phyloP scores from a whole-genome alignment of 2,329 filamentous ascomycete genomes.

The Phyllosticta capitalensis region DNA sequence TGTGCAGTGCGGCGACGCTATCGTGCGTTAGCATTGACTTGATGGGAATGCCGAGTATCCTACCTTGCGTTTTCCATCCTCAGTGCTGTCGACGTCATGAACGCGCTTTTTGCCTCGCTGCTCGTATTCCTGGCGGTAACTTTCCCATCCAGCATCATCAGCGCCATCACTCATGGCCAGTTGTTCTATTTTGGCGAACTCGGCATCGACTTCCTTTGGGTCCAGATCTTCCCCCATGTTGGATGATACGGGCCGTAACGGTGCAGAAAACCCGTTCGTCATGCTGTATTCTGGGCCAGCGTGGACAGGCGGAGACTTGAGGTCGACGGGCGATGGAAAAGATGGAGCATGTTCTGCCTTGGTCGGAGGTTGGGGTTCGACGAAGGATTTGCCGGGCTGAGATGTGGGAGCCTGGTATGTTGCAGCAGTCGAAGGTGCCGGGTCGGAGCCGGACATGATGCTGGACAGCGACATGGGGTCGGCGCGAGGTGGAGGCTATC shows the following conservation, averaged over 20 bases:
- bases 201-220: constrained; percentile 58
- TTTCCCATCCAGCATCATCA: constrained; percentile 41
- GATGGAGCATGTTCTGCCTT: not conserved
- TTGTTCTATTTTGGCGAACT: constrained; percentile 51
- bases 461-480: constrained; percentile 96
- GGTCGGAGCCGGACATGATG: constrained; percentile 74
- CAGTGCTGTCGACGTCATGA: constrained; percentile 53
- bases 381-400: not conserved
- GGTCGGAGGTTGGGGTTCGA: not conserved
- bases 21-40: constrained; percentile 12
- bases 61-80: constrained; percentile 55
- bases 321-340: not conserved
- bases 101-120: constrained; percentile 55
- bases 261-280: constrained; percentile 5
- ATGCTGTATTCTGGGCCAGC: constrained; percentile 1
- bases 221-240: constrained; percentile 20
- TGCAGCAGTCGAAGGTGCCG: constrained; percentile 40
- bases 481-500: constrained; percentile 60
- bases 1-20: constrained; percentile 51
- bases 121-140: constrained; percentile 44
- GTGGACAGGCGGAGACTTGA: not conserved
- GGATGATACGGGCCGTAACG: constrained; percentile 2
- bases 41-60: constrained; percentile 18
- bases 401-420: constrained; percentile 9
- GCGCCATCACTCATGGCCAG: constrained; percentile 48